A percentile compares a stretch with the other conserved stretches of the same genome.
Evolutionary conservation across 2,329 filamentous ascomycete genomes (phyloP).

Genomic region (Escovopsis weberi): DNA sequence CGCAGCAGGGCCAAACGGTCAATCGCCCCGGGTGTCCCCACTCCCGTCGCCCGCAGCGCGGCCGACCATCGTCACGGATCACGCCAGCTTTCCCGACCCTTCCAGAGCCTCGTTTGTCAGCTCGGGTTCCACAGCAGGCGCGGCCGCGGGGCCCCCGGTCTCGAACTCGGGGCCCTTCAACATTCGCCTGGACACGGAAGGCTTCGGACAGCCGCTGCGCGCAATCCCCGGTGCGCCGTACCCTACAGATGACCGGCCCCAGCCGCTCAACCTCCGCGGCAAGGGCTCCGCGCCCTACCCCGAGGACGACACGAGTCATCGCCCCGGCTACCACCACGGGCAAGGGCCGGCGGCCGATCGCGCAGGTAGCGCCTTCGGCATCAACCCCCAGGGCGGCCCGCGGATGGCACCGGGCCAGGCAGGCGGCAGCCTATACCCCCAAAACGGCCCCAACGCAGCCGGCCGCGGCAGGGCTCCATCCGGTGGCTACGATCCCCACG

Average conservation of each 20-base stretch:
- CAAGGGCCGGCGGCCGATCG: slow-evolving; percentile 34
- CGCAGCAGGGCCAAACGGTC: slow-evolving; percentile 9
- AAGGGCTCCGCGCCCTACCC: slow-evolving; percentile 38
- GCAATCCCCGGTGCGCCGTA: slow-evolving; percentile 49
- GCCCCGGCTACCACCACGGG: slow-evolving; percentile 30
- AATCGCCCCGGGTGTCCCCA: slow-evolving; percentile 23
- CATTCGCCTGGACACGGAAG: slow-evolving; percentile 28
- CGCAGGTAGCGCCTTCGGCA: slow-evolving; percentile 38
- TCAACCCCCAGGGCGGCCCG: slow-evolving; percentile 28
- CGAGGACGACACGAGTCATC: slow-evolving; percentile 29
- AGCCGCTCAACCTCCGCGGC: slow-evolving; percentile 31
- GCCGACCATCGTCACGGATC: slow-evolving; percentile 24
- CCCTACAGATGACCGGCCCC: slow-evolving; percentile 50
- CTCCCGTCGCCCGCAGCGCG: slow-evolving; percentile 27
- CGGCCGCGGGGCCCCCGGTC: slow-evolving; percentile 6
- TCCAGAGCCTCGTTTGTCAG: slow-evolving; percentile 24
- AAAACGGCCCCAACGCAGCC: slow-evolving; percentile 16
- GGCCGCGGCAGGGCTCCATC: slow-evolving; percentile 30
- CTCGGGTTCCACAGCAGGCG: not conserved
- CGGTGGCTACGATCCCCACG: slow-evolving; percentile 30
- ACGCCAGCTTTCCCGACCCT: slow-evolving; percentile 32
- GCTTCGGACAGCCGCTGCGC: slow-evolving; percentile 18
- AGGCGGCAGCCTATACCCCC: slow-evolving; percentile 30
- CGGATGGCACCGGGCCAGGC: slow-evolving; percentile 30
- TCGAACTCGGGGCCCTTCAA: slow-evolving; percentile 33